These are phyloP conservation scores for Austroboletus niveus DNA, from an alignment of 1,284 basidiomycete genomes.

Conservation along the genomic window DNA sequence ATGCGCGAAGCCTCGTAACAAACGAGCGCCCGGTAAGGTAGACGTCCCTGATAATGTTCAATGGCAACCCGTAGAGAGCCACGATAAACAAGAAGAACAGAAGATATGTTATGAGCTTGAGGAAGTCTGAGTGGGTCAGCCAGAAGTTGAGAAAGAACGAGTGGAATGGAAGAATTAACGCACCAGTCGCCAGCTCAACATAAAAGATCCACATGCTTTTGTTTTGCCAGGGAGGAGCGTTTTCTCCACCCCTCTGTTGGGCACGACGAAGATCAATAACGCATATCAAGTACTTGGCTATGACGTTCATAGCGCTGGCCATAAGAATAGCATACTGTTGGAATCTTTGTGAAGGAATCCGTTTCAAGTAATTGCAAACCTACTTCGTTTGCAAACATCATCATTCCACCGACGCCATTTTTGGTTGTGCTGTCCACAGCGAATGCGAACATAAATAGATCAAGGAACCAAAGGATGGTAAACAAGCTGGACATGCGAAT, in stretches of 20 bases:
- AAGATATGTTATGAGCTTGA: constrained; percentile 91
- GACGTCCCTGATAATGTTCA: constrained; percentile 96
- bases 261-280: constrained; percentile 81
- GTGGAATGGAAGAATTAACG: constrained; percentile 21
- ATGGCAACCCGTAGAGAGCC: constrained; percentile 90
- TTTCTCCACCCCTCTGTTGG: constrained; percentile 72
- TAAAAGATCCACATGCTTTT: constrained; percentile 98
- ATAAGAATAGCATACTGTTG: constrained; percentile 86
- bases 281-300: constrained; percentile 85
- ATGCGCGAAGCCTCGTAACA: constrained; percentile 80
- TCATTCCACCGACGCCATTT: constrained; percentile 84
- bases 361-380: constrained; percentile 18
- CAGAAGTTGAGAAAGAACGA: constrained; percentile 1
- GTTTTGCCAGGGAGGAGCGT: constrained; percentile 93
- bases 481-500: constrained; percentile 77
- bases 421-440: constrained; percentile 77
- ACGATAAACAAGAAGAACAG: constrained; percentile 92
- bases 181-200: constrained; percentile 89
- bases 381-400: constrained; percentile 94
- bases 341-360: constrained; percentile 10
- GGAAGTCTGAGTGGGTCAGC: constrained; percentile 63
- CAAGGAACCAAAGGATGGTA: constrained; percentile 64
- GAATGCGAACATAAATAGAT: constrained; percentile 72
- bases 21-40: constrained; percentile 94
- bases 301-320: constrained; percentile 76